Base-by-base conservation (phyloP, 2,329 filamentous ascomycete genomes). In the Cytospora mali region DNA sequence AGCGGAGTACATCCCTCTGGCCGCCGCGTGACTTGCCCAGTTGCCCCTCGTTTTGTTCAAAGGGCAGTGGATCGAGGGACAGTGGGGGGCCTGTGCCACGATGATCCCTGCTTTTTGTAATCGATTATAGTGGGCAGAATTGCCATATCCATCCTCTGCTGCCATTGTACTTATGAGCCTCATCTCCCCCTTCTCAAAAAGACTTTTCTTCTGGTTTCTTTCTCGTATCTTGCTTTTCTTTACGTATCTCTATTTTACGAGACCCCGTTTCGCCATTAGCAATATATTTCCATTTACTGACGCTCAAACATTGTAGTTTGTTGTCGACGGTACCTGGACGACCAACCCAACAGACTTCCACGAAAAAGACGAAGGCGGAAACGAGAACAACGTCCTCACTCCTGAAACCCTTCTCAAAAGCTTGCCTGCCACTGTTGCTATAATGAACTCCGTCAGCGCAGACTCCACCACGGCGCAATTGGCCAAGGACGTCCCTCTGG, bases 311-410 rank as follows among this genome's bases (percentile, higher is more conserved):
- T 64, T 70, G 10, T 75, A 97, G 94, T 99, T 97, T 76, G 91
- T 99, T 71, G 94, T 97, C 69, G 92, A 99, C 84, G 92, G 91
- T 69, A 86, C 85, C 70, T 99, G 95, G 95, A 88, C 87, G 56
- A 90, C 88, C 75, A 93, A 97, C 77, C 86, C 88, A 70, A 87
- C 87, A 64, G 90, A 88, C 49, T 90, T 91, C 64, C 88, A 90
- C 77, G 93, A 97, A 79, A 86, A 87, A 72, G 94, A 97, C 81
- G 84, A 85, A 68, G 82, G 88, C 71, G 90, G 91, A 71, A 97
- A 94, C 83, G 82, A 93, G 71, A 98, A 98, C 84, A 98, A 98
- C 86, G 87, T 97, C 67, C 84, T 99, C 62, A 84, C 85, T 48
- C 87, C 90, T 62, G 85, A 92, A 66, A 84, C 92, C 72, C 89